Percentiles rank a stretch among this genome's conserved stretches.
Evolutionary conservation across 2,329 filamentous ascomycete species (phyloP).

Genomic region (Chlorencoelia australis): DNA sequence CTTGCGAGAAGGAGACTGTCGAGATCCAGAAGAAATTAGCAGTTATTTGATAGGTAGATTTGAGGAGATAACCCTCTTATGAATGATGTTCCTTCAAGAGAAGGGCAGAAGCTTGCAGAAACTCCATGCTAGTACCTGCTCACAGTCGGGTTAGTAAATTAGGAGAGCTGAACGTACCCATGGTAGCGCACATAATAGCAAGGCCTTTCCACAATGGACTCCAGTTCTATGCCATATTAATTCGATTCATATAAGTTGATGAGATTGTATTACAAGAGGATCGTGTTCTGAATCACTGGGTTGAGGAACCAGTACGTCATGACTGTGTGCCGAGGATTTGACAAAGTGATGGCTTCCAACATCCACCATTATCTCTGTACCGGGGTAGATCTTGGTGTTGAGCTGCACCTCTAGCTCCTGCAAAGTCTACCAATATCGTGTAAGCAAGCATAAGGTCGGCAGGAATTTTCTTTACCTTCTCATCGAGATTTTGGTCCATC

Average conservation of each 20-base stretch:
- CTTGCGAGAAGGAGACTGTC: conserved; percentile 32
- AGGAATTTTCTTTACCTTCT: conserved; percentile 8
- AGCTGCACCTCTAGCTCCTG: conserved; percentile 23
- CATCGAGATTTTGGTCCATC: conserved; percentile 22
- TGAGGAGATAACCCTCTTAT: too few species aligned
- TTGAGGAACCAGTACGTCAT: conserved; percentile 8
- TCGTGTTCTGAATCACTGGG: conserved; percentile 8
- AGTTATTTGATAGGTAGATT: too few species aligned
- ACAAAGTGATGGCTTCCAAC: conserved; percentile 54
- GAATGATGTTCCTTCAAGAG: too few species aligned
- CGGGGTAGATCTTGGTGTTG: conserved; percentile 24
- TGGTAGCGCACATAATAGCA: conserved; percentile 25
- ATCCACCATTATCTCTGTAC: conserved; percentile 36
- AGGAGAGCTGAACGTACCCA: conserved; percentile 25
- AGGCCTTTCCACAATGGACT: conserved; percentile 35
- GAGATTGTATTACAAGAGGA: conserved; percentile 5
- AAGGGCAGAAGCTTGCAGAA: too few species aligned
- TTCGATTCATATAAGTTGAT: conserved; percentile 22
- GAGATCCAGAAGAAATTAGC: conserved; percentile 29
- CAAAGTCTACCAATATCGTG: conserved; percentile 11
- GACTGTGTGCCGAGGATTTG: conserved; percentile 32
- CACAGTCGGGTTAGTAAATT: too few species aligned
- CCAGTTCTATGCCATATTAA: conserved; percentile 33
- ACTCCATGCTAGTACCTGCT: too few species aligned
- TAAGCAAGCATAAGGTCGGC: background rate